Base-by-base conservation (phyloP, 257 asterid species). In the Solanum sejunctum region DNA sequence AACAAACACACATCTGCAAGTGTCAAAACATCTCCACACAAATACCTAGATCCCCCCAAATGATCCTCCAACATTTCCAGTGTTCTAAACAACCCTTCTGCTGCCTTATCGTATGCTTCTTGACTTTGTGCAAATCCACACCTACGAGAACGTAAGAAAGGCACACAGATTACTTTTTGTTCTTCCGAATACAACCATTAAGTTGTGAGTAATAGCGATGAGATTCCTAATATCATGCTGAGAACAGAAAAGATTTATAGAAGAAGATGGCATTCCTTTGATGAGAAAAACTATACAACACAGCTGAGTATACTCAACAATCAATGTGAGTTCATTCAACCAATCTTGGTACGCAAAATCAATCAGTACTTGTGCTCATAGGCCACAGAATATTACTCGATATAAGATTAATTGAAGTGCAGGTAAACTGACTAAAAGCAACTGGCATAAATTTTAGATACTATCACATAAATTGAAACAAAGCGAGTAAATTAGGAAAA, bases 81-180 rank as follows among this genome's bases (percentile, higher is more conserved):
- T 13, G 97, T 86, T 16, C 82, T 52, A 54, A 97, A 97, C 92
- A 97, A 55, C 80, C 91, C 96, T 0, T 85, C 89, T 13, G 90
- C 97, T 0, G 98, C 95, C 0, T 7, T 70, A 43, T 97, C 93
- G 64, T 97, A 97, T 0, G 98, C 98, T 85, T 91, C 98, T 84
- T 97, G 99, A 85, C 94, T 95, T 87, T 97, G 97, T 5, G 99
- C 99, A 86, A 97, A 97, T 70, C 99, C 99, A 67, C 99, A 96
- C 91, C 99, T 95, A 81, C 87, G 84, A 23, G 12, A 56, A 17
- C 36, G 2, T 70, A 47, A 82, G 78, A 63, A 82, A 63, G 60
- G 23, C 85, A 45, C 57, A n/a, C 1, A 49, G 21, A 45, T 41
- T 57, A 17, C 47, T 15, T 47, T 28, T 18, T 13, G 32, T 71